Percentiles rank a stretch among this genome's conserved stretches.
Conservation (phyloP, 352 stramenopile genomes). For the Pythium dissotocum region DNA sequence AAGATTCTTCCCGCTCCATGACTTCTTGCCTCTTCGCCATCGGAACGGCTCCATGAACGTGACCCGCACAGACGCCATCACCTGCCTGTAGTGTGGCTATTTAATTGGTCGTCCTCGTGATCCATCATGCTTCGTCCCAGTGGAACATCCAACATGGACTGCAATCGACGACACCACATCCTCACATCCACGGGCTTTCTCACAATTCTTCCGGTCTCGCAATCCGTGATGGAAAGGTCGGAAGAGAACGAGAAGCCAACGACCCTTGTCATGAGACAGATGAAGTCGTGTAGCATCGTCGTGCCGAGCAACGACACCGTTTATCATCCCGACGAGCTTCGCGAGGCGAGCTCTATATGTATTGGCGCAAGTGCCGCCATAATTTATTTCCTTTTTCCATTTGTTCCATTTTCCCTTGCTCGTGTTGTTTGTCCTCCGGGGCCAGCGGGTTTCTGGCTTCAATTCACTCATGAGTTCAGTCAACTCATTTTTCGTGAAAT, state of each 20-base stretch:
- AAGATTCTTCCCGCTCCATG: constrained; percentile 46
- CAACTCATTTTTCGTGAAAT: neutral
- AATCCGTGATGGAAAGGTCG: neutral
- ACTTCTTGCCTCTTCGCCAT: constrained; percentile 74
- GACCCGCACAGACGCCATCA: neutral
- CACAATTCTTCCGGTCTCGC: neutral
- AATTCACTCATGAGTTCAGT: neutral
- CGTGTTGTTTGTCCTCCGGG: neutral
- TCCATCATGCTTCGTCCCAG: neutral
- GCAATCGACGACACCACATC: neutral
- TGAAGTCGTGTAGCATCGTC: neutral
- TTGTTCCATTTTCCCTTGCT: neutral
- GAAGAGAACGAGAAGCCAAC: neutral
- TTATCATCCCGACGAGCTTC: neutral
- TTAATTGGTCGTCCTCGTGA: neutral
- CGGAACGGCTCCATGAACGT: constrained; percentile 45
- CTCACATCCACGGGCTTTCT: neutral
- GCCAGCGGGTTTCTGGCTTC: neutral
- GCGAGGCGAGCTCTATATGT: neutral
- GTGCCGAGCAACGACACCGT: neutral
- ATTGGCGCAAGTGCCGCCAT: neutral
- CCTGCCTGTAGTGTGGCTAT: neutral
- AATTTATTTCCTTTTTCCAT: neutral
- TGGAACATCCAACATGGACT: neutral
- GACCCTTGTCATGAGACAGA: neutral